These are phyloP conservation scores for Alternaria ethzedia DNA, from an alignment of 2,329 filamentous ascomycete genomes.

Conservation along the genomic window DNA sequence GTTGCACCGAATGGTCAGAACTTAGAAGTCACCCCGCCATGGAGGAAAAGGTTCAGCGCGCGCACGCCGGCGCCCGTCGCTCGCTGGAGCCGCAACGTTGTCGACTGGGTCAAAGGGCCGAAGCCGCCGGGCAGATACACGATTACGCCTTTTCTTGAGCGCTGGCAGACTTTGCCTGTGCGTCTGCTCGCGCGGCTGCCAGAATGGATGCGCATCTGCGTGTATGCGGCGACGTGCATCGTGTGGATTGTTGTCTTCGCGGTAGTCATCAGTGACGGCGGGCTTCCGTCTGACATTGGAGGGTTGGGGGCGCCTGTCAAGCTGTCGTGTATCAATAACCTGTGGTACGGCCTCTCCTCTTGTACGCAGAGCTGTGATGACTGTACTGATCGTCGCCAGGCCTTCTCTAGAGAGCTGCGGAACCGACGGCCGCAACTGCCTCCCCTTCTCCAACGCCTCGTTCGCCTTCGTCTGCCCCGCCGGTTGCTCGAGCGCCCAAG, in stretches of 20 bases:
- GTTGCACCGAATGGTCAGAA: not conserved
- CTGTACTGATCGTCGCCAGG: slow-evolving; percentile 19
- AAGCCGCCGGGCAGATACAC: slow-evolving; percentile 50
- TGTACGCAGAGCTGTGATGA: not conserved
- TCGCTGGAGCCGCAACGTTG: slow-evolving; percentile 25
- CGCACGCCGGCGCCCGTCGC: slow-evolving; percentile 25
- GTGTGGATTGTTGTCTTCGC: slow-evolving; percentile 73
- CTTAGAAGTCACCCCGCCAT: not conserved
- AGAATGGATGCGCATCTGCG: slow-evolving; percentile 59
- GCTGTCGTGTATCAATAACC: slow-evolving; percentile 70
- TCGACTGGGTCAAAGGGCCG: slow-evolving; percentile 56
- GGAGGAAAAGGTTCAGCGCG: slow-evolving; percentile 18
- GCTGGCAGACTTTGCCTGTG: slow-evolving; percentile 70
- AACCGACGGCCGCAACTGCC: slow-evolving; percentile 62
- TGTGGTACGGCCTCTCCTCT: slow-evolving; percentile 62
- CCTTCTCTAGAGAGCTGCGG: slow-evolving; percentile 51
- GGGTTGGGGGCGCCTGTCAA: slow-evolving; percentile 71
- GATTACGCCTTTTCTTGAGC: slow-evolving; percentile 64
- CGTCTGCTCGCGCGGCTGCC: slow-evolving; percentile 66
- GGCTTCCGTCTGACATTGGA: slow-evolving; percentile 64
- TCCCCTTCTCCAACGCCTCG: slow-evolving; percentile 60
- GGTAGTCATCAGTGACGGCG: slow-evolving; percentile 68
- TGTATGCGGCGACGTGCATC: slow-evolving; percentile 64
- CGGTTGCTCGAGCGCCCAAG: slow-evolving; percentile 55
- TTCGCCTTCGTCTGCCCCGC: slow-evolving; percentile 64